Conservation (phyloP, 768 basidiomycete genomes). For the Suillus cothurnatus region DNA sequence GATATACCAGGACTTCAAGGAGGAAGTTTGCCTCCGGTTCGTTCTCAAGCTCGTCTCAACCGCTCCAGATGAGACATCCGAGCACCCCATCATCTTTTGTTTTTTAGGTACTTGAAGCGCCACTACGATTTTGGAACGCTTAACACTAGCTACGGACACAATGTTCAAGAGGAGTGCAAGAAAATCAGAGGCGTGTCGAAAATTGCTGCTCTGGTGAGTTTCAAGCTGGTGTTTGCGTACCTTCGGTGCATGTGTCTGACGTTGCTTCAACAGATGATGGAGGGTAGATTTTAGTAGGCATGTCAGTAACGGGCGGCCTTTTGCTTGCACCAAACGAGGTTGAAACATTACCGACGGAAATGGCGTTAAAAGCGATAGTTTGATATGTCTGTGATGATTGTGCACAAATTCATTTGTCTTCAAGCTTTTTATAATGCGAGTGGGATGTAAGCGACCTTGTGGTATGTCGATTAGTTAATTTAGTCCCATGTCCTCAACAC, state of each 20-base stretch:
- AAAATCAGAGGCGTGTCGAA: constrained; percentile 56
- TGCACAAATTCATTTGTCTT: background rate
- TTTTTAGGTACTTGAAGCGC: constrained; percentile 59
- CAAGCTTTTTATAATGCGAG: background rate
- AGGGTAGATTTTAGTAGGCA: background rate
- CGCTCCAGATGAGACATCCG: background rate
- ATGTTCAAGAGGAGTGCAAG: constrained; percentile 63
- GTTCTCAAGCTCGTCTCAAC: background rate
- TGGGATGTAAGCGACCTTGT: constrained; percentile 24
- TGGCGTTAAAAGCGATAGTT: background rate
- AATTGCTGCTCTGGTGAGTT: constrained; percentile 40
- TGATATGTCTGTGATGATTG: background rate
- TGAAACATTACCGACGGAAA: background rate
- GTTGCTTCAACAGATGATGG: background rate
- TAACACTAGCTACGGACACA: constrained; percentile 43
- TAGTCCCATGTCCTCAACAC: background rate
- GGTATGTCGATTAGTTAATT: background rate
- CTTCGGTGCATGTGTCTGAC: background rate
- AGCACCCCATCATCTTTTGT: background rate
- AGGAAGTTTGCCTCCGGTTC: constrained; percentile 72
- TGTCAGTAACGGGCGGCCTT: background rate
- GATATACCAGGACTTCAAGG: constrained; percentile 75
- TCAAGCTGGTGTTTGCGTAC: too few relatives aligned
- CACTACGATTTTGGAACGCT: constrained; percentile 50
- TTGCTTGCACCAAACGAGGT: background rate